Percentiles rank a stretch among this genome's conserved stretches.
Conservation (phyloP, 2,329 filamentous ascomycete genomes). For the Didymella lethalis region DNA sequence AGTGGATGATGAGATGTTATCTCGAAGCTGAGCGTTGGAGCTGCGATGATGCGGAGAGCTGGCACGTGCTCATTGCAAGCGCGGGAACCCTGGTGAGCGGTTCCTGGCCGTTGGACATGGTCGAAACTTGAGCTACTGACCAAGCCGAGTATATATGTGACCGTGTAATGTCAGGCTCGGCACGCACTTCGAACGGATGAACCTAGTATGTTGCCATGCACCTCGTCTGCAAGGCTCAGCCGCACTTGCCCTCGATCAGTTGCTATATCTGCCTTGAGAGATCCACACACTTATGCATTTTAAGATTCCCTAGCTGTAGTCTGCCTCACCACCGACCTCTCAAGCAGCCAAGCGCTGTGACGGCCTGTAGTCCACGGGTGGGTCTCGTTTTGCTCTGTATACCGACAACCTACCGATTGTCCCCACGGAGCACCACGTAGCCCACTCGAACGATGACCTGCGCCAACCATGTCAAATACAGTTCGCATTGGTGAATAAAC, state of each 20-base stretch:
- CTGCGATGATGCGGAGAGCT: constrained; percentile 26
- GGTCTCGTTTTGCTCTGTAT: neutral
- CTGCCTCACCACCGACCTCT: neutral
- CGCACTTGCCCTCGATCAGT: neutral
- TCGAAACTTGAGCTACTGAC: no score
- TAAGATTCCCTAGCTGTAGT: neutral
- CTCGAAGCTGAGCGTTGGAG: constrained; percentile 16
- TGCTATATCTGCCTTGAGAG: neutral
- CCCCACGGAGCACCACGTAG: constrained; percentile 3
- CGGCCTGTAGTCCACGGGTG: neutral
- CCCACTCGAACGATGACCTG: constrained; percentile 4
- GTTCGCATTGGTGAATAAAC: constrained; percentile 32
- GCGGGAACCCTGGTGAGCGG: constrained; percentile 6
- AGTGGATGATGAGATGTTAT: constrained; percentile 20
- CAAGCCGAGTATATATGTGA: neutral
- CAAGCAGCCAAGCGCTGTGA: neutral
- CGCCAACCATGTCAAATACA: constrained; percentile 18
- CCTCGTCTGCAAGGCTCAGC: neutral
- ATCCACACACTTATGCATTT: neutral
- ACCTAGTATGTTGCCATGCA: neutral
- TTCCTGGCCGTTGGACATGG: constrained; percentile 1
- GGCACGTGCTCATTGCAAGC: constrained; percentile 29
- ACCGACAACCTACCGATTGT: neutral
- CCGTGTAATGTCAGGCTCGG: neutral
- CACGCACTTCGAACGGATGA: neutral